Base-by-base conservation (phyloP, 2,329 filamentous ascomycete species). In the Drechslerella coelobrocha region DNA sequence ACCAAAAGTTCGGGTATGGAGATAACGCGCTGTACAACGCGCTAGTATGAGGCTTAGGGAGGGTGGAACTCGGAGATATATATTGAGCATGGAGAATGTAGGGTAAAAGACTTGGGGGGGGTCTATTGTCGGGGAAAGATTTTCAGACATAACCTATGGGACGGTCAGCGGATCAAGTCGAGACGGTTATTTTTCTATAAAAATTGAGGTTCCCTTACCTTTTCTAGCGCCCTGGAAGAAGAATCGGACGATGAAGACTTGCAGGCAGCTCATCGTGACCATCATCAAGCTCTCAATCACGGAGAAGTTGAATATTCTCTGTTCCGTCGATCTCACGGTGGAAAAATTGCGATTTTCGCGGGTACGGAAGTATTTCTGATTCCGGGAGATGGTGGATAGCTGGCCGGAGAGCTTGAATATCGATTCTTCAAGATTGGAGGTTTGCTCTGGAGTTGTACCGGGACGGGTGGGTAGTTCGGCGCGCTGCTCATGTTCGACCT, bases 351-450 rank as follows among this genome's bases (percentile, higher is more conserved):
- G 86, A 84, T 99, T 99, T 84, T 99, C 94, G 75, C 94, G 88
- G 1, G 94, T 99, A 73, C 95, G 90, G 87, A 99, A 99, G 83
- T 99, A 99, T 80, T 99, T 99, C 78, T 99, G 94, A 83, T 96
- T 97, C 77, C 94, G 87, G 43, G 90, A 92, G 78, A 99, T 94
- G 73, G 92, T 97, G 12, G 92, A 96, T 54, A 99, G 83, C 78
- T 96, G 91, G 73, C 91, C 88, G 10, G 92, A 96, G 71, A 99
- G 85, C 83, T 96, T 97, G 83, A 94, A 91, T 76, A 97, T 89
- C 41, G 91, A 93, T 81, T 99, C 93, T 79, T 97, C 93, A 52
- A 99, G 84, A 6, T 86, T 86, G 50, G 88, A 88, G 1, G 93
- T 94, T 80, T 97, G 92, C 80, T 99, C 94, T 56, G 91, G 89